These are phyloP conservation scores for Gentiana dahurica DNA, from an alignment of 257 asterid species.

Conservation along the genomic window DNA sequence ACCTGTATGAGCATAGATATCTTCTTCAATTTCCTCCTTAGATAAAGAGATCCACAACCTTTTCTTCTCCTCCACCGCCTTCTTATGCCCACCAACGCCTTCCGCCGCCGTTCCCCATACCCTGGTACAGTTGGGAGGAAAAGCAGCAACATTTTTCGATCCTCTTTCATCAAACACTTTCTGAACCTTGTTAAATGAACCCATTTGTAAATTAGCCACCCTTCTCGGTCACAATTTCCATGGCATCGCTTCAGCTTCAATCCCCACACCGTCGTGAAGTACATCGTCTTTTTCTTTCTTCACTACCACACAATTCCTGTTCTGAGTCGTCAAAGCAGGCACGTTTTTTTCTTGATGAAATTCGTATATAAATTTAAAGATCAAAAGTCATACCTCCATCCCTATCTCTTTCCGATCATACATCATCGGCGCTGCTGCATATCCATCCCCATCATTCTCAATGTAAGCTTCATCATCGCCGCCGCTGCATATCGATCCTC, in stretches of 20 bases:
- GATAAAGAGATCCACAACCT: slow-evolving; percentile 74
- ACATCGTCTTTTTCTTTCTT: neutral
- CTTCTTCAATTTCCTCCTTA: slow-evolving; percentile 89
- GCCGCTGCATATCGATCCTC: too few relatives aligned
- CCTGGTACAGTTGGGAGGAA: too few relatives aligned
- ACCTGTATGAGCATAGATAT: slow-evolving; percentile 72
- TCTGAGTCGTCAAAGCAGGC: neutral
- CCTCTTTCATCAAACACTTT: slow-evolving; percentile 16
- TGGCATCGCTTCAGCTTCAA: slow-evolving; percentile 29
- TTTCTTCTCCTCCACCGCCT: slow-evolving; percentile 32
- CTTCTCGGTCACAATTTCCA: slow-evolving; percentile 65
- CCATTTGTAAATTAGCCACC: slow-evolving; percentile 11
- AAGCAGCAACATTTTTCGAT: neutral
- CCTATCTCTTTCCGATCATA: too few relatives aligned
- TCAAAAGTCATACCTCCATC: too few relatives aligned
- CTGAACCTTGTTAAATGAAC: slow-evolving; percentile 12
- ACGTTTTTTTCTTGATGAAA: too few relatives aligned
- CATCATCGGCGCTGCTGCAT: too few relatives aligned
- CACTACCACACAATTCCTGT: neutral
- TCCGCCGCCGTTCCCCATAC: slow-evolving; percentile 15
- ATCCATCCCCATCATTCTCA: too few relatives aligned
- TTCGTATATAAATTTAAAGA: too few relatives aligned
- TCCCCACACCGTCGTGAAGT: slow-evolving; percentile 17
- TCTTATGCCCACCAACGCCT: slow-evolving; percentile 22
- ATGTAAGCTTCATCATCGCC: too few relatives aligned